Base-by-base conservation (phyloP, 805 yeast species). In the Yamadazyma akitaensis region DNA sequence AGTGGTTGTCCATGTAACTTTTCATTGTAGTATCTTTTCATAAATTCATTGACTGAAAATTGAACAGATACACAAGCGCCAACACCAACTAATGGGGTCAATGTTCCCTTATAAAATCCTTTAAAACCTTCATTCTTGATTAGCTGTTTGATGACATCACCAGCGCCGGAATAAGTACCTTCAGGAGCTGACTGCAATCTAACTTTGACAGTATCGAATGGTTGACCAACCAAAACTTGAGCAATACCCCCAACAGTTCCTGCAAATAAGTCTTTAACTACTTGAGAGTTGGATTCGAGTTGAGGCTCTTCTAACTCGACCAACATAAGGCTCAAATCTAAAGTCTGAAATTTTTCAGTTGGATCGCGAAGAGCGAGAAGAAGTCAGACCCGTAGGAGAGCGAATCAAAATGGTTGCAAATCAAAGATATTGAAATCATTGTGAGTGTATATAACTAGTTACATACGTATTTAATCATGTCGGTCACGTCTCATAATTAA, bases 41-140 rank as follows among this genome's bases (percentile, higher is more conserved):
- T 89, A 59, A 77, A 85, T 65, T 94, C 98, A 60, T 91, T 91
- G 32, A 89, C 96, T 39, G 96, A 94, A 61, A 94, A 94, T 67
- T 94, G 99, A 35, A 92, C 87, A 8, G 96, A 88, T 11, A 94
- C 97, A 74, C 97, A 91, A 0, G 96, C 96, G 43, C 99, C 99
- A n/a, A 92, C 76, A 6, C 77, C 77, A 36, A 72, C 61, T 54
- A 71, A 64, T 6, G 76, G 75, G 12, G 76, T 72, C 58, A 72
- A 67, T 17, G 77, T 70, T 16, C 77, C 77, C 50, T 72, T 72
- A 53, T 72, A 72, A 52, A 72, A 71, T 0, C 73, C 77, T 33
- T 56, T 59, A 14, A 67, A 57, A 5, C 75, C 76, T 50, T 70
- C 75, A 42, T 63, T 62, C 35, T 75, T 72, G 33, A 92, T 37